Conservation (phyloP, 768 basidiomycete species). For the Austroboletus festivus region DNA sequence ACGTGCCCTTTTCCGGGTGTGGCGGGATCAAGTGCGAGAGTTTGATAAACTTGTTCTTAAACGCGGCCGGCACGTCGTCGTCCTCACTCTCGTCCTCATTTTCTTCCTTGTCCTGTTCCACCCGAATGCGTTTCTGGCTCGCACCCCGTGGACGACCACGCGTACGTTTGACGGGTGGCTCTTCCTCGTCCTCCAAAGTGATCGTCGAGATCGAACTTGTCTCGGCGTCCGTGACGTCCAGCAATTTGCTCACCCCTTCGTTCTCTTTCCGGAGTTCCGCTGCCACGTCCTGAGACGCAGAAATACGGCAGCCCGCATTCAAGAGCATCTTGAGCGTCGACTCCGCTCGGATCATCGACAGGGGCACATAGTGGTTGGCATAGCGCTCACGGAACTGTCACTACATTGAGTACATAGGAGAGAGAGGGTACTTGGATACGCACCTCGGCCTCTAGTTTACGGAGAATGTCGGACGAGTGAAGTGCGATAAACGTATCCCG, state of each 20-base stretch:
- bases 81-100: slow-evolving; percentile 4
- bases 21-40: slow-evolving; percentile 75
- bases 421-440: slow-evolving; percentile 20
- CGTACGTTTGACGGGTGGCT: slow-evolving; percentile 6
- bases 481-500: slow-evolving; percentile 92
- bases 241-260: slow-evolving; percentile 30
- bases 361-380: slow-evolving; percentile 63
- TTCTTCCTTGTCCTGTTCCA: slow-evolving; percentile 3
- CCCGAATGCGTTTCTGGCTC: slow-evolving; percentile 15
- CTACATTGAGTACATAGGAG: neutral
- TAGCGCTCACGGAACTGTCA: slow-evolving; percentile 74
- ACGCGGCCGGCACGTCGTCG: slow-evolving; percentile 21
- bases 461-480: slow-evolving; percentile 83
- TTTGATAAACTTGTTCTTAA: slow-evolving; percentile 63
- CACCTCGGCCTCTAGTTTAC: slow-evolving; percentile 71
- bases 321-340: slow-evolving; percentile 40
- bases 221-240: slow-evolving; percentile 39
- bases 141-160: slow-evolving; percentile 22
- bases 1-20: slow-evolving; percentile 79
- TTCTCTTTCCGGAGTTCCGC: slow-evolving; percentile 15
- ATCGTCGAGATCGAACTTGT: slow-evolving; percentile 31
- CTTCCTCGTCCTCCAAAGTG: slow-evolving; percentile 6
- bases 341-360: slow-evolving; percentile 42
- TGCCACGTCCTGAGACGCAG: slow-evolving; percentile 41
- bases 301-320: slow-evolving; percentile 44